These are phyloP conservation scores for Lycium barbarum DNA, from an alignment of 257 asterid genomes.

Conservation along the genomic window DNA sequence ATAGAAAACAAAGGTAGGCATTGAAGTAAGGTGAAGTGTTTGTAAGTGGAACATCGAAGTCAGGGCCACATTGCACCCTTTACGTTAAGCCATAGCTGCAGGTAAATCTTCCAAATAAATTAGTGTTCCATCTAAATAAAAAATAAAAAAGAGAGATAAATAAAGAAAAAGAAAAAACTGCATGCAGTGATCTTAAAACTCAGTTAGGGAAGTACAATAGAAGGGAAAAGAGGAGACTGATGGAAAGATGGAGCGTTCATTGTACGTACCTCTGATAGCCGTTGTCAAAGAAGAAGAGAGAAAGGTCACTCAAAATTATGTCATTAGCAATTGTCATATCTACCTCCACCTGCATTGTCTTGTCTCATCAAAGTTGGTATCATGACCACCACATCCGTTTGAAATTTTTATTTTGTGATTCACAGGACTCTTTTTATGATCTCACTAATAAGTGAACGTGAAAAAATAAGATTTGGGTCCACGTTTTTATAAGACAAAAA, in stretches of 20 bases:
- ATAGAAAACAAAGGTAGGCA: no score
- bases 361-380: constrained; percentile 23
- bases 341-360: not conserved
- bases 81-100: not conserved
- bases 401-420: no score
- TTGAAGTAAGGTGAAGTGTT: no score
- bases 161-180: not conserved
- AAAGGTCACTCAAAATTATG: constrained; percentile 8
- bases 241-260: not conserved
- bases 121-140: not conserved
- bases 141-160: no score
- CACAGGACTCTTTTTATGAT: no score
- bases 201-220: not conserved
- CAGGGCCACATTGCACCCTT: no score
- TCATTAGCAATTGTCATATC: constrained; percentile 25
- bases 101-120: not conserved
- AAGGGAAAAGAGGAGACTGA: not conserved
- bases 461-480: no score
- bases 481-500: no score
- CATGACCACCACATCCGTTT: not conserved
- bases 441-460: no score
- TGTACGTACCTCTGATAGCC: not conserved
- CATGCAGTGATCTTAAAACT: not conserved
- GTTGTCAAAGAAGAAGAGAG: not conserved
- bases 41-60: no score